phyloP scores from a whole-genome alignment of 352 stramenopile genomes.

The Globisporangium nagaii region DNA sequence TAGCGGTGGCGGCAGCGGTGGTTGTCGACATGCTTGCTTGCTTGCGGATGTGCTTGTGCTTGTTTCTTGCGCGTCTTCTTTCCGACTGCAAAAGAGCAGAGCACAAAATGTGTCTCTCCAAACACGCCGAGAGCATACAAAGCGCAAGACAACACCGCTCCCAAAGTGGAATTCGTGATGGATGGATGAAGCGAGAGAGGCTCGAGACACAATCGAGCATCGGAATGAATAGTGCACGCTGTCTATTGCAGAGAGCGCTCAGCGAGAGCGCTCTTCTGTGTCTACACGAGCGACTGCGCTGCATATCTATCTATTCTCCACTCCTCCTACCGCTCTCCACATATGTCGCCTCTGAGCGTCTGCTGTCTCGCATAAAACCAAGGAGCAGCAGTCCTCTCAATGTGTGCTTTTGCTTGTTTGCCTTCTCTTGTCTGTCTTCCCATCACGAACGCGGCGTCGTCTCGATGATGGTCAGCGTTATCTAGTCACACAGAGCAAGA shows the following conservation, averaged over 20 bases:
- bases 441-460: background rate
- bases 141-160: slow-evolving; percentile 38
- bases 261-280: too few species aligned
- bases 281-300: too few species aligned
- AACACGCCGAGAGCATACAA: slow-evolving; percentile 40
- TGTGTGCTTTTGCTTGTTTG: background rate
- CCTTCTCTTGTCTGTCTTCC: slow-evolving; percentile 1
- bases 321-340: too few species aligned
- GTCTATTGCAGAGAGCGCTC: too few species aligned
- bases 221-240: too few species aligned
- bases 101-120: slow-evolving; percentile 8
- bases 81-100: background rate
- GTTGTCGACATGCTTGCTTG: slow-evolving; percentile 2
- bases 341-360: too few species aligned
- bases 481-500: slow-evolving; percentile 45
- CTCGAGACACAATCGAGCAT: too few species aligned
- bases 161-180: too few species aligned
- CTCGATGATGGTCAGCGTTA: slow-evolving; percentile 31
- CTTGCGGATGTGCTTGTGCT: background rate
- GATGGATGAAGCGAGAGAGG: too few species aligned
- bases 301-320: too few species aligned
- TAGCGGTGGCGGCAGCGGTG: slow-evolving; percentile 3
- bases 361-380: too few species aligned
- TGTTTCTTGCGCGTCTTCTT: slow-evolving; percentile 4
- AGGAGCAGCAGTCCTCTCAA: too few species aligned